Conservation (phyloP, 352 stramenopile genomes). For the Globisporangium mamillatum region DNA sequence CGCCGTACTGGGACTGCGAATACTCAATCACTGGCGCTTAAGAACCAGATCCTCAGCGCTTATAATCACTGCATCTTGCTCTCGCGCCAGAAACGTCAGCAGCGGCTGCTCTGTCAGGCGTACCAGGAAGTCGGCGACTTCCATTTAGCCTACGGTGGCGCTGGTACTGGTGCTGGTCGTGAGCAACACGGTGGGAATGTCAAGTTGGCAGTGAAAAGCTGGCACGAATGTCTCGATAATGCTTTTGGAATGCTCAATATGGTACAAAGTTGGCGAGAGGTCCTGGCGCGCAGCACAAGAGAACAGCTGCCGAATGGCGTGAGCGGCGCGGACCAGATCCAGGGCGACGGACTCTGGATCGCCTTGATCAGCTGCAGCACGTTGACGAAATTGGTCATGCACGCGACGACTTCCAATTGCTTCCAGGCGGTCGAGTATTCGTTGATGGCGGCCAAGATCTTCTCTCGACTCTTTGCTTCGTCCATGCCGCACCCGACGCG, state of each 20-base stretch:
- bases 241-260: conserved; percentile 59
- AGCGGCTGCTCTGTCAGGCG: conserved; percentile 50
- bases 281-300: conserved; percentile 24
- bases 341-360: conserved; percentile 56
- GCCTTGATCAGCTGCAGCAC: conserved; percentile 47
- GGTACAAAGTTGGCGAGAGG: conserved; percentile 44
- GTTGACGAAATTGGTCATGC: conserved; percentile 56
- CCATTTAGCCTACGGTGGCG: conserved; percentile 35
- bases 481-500: conserved; percentile 59
- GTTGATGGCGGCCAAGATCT: conserved; percentile 56
- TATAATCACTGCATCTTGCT: conserved; percentile 56
- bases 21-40: background rate
- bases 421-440: conserved; percentile 55
- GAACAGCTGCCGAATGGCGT: conserved; percentile 20
- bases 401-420: conserved; percentile 30
- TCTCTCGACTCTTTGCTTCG: conserved; percentile 55
- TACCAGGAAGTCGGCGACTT: conserved; percentile 76
- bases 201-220: conserved; percentile 50
- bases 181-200: background rate
- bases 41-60: conserved; percentile 30
- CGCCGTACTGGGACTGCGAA: conserved; percentile 18
- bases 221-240: conserved; percentile 75
- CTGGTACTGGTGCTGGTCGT: background rate
- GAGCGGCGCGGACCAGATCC: conserved; percentile 28
- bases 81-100: conserved; percentile 64